phyloP scores from a whole-genome alignment of 2,329 filamentous ascomycete genomes.

The Cladophialophora yegresii region DNA sequence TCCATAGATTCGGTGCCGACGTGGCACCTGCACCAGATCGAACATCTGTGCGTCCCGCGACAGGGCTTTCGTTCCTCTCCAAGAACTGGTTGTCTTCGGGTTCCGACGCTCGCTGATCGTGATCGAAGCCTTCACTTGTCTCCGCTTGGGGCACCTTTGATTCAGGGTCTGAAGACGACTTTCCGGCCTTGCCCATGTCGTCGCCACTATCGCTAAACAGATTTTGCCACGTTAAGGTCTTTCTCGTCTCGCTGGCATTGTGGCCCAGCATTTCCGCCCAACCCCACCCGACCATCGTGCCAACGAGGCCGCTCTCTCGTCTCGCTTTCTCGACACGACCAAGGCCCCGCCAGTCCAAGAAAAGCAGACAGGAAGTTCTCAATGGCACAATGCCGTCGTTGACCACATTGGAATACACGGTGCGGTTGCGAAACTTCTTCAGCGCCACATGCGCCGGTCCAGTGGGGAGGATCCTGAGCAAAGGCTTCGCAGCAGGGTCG shows the following conservation, averaged over 20 bases:
- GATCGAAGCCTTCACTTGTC: constrained; percentile 33
- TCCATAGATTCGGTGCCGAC: constrained; percentile 55
- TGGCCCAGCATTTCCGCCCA: constrained; percentile 86
- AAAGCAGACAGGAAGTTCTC: constrained; percentile 91
- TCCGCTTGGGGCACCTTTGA: constrained; percentile 34
- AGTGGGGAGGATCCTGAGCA: constrained; percentile 74
- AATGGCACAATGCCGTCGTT: constrained; percentile 93
- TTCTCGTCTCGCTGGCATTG: constrained; percentile 60
- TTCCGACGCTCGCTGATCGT: constrained; percentile 20
- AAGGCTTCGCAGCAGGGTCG: constrained; percentile 73
- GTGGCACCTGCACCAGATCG: constrained; percentile 19
- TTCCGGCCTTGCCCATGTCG: constrained; percentile 30
- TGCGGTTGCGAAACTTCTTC: constrained; percentile 72
- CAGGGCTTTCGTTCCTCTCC: constrained; percentile 4
- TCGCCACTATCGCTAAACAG: constrained; percentile 36
- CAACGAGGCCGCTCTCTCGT: constrained; percentile 85
- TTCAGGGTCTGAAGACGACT: constrained; percentile 31
- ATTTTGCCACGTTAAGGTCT: constrained; percentile 38
- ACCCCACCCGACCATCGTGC: constrained; percentile 89
- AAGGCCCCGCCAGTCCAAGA: constrained; percentile 93
- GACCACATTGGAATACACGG: constrained; percentile 80
- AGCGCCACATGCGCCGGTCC: constrained; percentile 85
- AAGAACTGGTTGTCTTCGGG: constrained; percentile 23
- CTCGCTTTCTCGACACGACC: constrained; percentile 92
- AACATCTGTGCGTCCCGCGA: not conserved